Percentiles rank a stretch among this genome's conserved stretches.
Conservation (phyloP, 306 rosid species). For the Casuarina cunninghamiana region DNA sequence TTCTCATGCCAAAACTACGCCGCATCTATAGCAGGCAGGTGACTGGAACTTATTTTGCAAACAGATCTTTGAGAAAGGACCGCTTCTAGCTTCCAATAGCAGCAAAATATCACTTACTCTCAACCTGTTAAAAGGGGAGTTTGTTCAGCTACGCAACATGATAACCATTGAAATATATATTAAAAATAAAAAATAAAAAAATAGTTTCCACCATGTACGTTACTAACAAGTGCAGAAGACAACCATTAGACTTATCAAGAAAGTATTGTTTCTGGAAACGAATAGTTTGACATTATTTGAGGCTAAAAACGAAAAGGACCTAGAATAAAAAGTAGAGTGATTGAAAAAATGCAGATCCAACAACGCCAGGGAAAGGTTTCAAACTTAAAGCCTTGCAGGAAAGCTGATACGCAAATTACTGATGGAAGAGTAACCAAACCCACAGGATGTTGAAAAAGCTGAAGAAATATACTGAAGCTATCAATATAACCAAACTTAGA, state of each 20-base stretch:
- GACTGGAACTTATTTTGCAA: constrained; percentile 15
- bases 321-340: background rate
- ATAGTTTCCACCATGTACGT: background rate
- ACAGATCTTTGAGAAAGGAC: background rate
- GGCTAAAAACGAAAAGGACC: background rate
- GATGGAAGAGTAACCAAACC: background rate
- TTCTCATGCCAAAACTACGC: constrained; percentile 40
- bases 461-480: background rate
- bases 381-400: background rate
- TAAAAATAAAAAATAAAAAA: background rate
- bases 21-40: constrained; percentile 33
- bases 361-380: background rate
- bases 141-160: background rate
- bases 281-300: background rate
- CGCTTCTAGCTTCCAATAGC: background rate
- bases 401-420: background rate
- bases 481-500: background rate
- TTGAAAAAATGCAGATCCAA: background rate
- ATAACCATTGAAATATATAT: background rate
- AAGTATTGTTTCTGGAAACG: constrained; percentile 1
- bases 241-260: background rate
- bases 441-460: too few species aligned
- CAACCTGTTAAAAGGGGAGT: background rate
- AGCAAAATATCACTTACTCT: background rate
- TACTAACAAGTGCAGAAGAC: background rate